phyloP scores from a whole-genome alignment of 169 alveolate genomes.

The Plasmodium knowlesi region DNA sequence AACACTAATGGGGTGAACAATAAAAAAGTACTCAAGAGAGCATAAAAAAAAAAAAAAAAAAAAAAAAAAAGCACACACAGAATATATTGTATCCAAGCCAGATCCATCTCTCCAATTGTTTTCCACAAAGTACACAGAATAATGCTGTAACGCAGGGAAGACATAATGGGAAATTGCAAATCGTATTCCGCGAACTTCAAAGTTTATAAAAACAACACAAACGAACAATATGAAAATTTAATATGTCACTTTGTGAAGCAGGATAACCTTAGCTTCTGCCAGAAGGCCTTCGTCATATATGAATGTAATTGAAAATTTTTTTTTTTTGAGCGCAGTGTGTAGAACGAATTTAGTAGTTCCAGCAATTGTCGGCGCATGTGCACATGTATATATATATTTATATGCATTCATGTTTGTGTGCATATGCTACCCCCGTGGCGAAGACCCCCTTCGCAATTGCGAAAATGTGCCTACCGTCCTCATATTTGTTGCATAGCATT shows the following conservation, averaged over 20 bases:
- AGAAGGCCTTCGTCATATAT: slow-evolving; percentile 62
- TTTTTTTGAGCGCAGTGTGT: neutral
- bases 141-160: slow-evolving; percentile 28
- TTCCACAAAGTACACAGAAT: neutral
- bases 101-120: neutral
- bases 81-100: neutral
- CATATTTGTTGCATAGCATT: neutral
- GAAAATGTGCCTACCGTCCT: neutral
- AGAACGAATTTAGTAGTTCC: neutral
- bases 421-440: neutral
- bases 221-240: slow-evolving; percentile 64
- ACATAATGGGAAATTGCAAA: slow-evolving; percentile 58
- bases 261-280: slow-evolving; percentile 44
- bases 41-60: neutral
- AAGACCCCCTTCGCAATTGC: neutral
- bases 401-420: neutral
- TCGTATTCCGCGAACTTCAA: slow-evolving; percentile 59
- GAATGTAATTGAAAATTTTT: slow-evolving; percentile 35
- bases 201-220: slow-evolving; percentile 37
- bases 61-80: too few relatives aligned
- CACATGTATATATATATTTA: neutral
- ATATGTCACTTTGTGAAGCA: slow-evolving; percentile 45
- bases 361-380: neutral
- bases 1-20: slow-evolving; percentile 25
- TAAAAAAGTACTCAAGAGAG: neutral